Percentiles rank a stretch among this genome's conserved stretches.
Evolutionary conservation across 2,329 filamentous ascomycete genomes (phyloP).

Genomic region (Diaporthe sp.): DNA sequence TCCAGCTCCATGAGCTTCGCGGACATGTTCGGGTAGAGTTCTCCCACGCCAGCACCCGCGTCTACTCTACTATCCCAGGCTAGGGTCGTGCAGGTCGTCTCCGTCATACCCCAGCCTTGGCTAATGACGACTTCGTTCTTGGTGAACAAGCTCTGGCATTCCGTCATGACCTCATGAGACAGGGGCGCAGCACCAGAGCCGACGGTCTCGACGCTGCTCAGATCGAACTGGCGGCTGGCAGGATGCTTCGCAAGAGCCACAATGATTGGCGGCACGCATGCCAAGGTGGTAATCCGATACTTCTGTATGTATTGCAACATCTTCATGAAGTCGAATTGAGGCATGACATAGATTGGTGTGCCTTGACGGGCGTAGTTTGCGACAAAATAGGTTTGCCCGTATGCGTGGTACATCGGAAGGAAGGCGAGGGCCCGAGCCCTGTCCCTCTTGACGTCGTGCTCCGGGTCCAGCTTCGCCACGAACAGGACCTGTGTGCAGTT

Average conservation of each 20-base stretch:
- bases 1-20: conserved; percentile 75
- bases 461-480: conserved; percentile 59
- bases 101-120: conserved; percentile 93
- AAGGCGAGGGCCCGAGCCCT: conserved; percentile 70
- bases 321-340: conserved; percentile 79
- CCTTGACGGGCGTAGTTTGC: conserved; percentile 68
- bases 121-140: conserved; percentile 53
- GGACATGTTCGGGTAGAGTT: conserved; percentile 77
- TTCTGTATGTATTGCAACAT: conserved; percentile 78
- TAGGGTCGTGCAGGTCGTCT: conserved; percentile 79
- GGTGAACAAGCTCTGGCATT: conserved; percentile 70
- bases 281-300: conserved; percentile 76
- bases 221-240: conserved; percentile 73
- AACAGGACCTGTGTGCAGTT: conserved; percentile 75
- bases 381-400: conserved; percentile 79
- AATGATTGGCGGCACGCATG: conserved; percentile 81
- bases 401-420: conserved; percentile 83
- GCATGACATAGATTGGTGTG: conserved; percentile 84
- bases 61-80: conserved; percentile 65
- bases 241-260: conserved; percentile 81
- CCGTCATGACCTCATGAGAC: conserved; percentile 66
- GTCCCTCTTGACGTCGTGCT: conserved; percentile 59
- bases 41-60: conserved; percentile 68
- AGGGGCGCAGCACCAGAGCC: conserved; percentile 80
- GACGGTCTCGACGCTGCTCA: conserved; percentile 73